Conservation (phyloP, 129 eudicot species). For the Solidago caesia region DNA sequence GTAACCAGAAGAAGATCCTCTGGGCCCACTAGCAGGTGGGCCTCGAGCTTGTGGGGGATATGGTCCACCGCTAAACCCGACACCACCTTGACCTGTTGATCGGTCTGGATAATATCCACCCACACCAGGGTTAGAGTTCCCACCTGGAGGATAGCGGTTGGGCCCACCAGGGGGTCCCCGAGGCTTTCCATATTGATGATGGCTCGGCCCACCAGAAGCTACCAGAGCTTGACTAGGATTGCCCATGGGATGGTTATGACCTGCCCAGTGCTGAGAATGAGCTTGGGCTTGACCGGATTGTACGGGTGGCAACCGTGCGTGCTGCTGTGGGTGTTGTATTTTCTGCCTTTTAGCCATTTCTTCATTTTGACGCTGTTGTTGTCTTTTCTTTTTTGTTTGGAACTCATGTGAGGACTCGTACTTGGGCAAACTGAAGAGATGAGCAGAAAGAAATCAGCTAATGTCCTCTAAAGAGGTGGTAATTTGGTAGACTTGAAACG, state of each 20-base stretch:
- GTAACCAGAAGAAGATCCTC: constrained; percentile 53
- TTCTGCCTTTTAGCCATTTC: constrained; percentile 82
- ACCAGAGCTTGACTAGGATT: constrained; percentile 49
- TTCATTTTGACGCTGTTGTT: constrained; percentile 74
- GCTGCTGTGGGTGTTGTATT: constrained; percentile 71
- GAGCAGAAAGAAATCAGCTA: background rate
- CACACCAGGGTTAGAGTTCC: constrained; percentile 50
- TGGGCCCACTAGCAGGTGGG: constrained; percentile 43
- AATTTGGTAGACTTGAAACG: background rate
- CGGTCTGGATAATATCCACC: constrained; percentile 70
- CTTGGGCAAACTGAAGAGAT: constrained; percentile 59
- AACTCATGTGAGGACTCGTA: constrained; percentile 86
- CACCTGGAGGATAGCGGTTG: constrained; percentile 63
- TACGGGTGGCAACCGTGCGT: constrained; percentile 62
- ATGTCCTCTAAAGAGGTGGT: background rate
- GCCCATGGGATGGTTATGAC: constrained; percentile 50
- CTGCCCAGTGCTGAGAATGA: constrained; percentile 62
- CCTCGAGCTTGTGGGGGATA: constrained; percentile 63
- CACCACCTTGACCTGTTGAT: constrained; percentile 61
- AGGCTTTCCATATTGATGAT: constrained; percentile 73
- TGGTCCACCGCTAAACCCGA: constrained; percentile 46
- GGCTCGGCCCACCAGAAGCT: constrained; percentile 55
- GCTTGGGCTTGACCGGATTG: constrained; percentile 62
- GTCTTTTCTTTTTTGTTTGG: constrained; percentile 90
- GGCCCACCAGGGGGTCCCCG: constrained; percentile 81